Evolutionary conservation across 2,329 filamentous ascomycete genomes (phyloP).

Genomic region (Zopfia rhizophila): DNA sequence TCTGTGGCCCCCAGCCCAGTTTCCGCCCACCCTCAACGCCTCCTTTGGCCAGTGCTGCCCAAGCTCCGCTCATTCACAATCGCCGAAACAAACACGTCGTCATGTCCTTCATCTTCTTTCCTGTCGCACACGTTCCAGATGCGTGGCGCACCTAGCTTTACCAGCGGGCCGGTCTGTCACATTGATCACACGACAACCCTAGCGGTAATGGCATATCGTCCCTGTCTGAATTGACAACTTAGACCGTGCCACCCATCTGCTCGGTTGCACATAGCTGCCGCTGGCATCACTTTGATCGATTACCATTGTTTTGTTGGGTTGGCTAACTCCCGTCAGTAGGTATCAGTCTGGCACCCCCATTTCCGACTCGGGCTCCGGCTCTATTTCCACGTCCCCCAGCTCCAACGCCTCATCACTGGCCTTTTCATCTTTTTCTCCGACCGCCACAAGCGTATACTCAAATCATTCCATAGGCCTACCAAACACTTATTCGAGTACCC

Average conservation of each 20-base stretch:
- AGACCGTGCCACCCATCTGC: conserved; percentile 51
- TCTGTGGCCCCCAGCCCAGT: conserved; percentile 40
- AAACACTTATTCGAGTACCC: conserved; percentile 50
- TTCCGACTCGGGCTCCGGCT: conserved; percentile 67
- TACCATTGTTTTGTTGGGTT: conserved; percentile 41
- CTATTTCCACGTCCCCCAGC: conserved; percentile 62
- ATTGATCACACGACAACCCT: conserved; percentile 58
- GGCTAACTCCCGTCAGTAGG: conserved; percentile 55
- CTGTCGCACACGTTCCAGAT: conserved; percentile 51
- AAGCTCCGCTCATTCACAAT: conserved; percentile 47
- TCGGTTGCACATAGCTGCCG: conserved; percentile 52
- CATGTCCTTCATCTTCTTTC: conserved; percentile 45
- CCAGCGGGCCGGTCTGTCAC: conserved; percentile 53
- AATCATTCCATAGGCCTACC: conserved; percentile 39
- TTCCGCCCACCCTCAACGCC: conserved; percentile 43
- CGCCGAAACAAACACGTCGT: conserved; percentile 55
- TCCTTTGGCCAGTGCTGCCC: conserved; percentile 48
- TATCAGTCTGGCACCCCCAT: conserved; percentile 62
- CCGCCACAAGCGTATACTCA: conserved; percentile 47
- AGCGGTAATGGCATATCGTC: conserved; percentile 49
- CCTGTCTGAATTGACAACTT: conserved; percentile 50
- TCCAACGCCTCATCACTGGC: conserved; percentile 60
- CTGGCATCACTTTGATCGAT: conserved; percentile 44
- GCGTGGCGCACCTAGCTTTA: conserved; percentile 49
- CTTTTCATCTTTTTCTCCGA: conserved; percentile 51